Percentiles rank a stretch among this genome's conserved stretches.
These are phyloP conservation scores for Colletotrichum camelliae DNA, from an alignment of 2,329 filamentous ascomycete genomes.

Conservation along the genomic window DNA sequence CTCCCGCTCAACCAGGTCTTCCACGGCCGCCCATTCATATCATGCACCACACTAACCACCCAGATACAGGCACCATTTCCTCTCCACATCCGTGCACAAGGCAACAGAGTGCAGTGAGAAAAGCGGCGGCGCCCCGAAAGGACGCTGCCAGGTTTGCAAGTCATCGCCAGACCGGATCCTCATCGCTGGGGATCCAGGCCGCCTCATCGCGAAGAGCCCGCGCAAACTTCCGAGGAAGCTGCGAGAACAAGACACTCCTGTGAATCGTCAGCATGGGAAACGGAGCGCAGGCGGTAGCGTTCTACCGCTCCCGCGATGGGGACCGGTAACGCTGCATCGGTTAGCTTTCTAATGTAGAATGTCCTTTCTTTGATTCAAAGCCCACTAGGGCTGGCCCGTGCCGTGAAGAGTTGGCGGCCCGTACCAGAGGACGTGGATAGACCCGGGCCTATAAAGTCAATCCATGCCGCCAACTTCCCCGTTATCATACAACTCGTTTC, in stretches of 20 bases:
- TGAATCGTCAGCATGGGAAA: background rate
- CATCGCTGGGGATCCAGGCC: background rate
- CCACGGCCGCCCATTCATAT: background rate
- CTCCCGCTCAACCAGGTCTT: background rate
- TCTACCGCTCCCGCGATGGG: background rate
- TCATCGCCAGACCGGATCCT: background rate
- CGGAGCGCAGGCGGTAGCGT: background rate
- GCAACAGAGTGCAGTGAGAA: constrained; percentile 58
- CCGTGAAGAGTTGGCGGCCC: background rate
- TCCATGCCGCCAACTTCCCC: background rate
- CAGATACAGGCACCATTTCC: constrained; percentile 32
- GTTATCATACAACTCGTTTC: constrained; percentile 20
- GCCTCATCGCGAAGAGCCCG: background rate
- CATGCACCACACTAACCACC: background rate
- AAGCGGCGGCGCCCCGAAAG: constrained; percentile 39
- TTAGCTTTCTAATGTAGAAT: constrained; percentile 26
- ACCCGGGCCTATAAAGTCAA: constrained; percentile 8
- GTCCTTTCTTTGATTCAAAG: background rate
- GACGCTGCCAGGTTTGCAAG: constrained; percentile 22
- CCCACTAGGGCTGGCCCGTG: constrained; percentile 16
- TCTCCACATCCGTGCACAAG: constrained; percentile 55
- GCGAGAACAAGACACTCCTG: background rate
- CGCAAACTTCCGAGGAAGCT: background rate
- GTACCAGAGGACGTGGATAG: background rate
- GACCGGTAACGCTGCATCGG: constrained; percentile 31